Base-by-base conservation (phyloP, 108 stramenopile genomes). In the Tribonema minus region DNA sequence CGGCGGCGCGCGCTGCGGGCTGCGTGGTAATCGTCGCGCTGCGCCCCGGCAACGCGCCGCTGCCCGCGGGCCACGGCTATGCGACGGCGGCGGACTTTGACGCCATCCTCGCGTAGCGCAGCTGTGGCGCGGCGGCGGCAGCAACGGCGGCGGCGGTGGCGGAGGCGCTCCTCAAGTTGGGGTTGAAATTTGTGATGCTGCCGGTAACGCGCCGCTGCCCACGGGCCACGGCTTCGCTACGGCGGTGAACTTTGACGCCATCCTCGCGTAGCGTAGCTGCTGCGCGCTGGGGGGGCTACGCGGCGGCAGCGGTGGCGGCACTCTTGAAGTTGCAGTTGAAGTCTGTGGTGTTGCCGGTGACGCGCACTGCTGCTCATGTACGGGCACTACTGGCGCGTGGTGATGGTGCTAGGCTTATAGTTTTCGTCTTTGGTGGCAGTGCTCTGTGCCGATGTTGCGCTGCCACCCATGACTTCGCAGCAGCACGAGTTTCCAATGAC, bases 251-350 rank as follows among this genome's bases (percentile, higher is more conserved):
- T 74, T 64, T 20, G 66, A 95, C 64, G 88, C 87, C 0, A 87
- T 92, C 2, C 27, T 26, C 20, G 89, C 92, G 0, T 75, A 79
- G 3, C 85, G 93, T 20, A 73, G 95, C 26, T 80, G 92, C 28
- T 95, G 95, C 82, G 86, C 90, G 7, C 93, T 91, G 71, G n/a
- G n/a, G n/a, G n/a, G n/a, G n/a, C n/a, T n/a, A n/a, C n/a, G 96
- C 94, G 78, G 67, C 84, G 23, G 87, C 90, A 39, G 91, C 70
- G 5, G 96, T 95, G 72, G 83, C 93, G 5, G 68, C 72, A 37
- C 92, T 94, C 5, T 93, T 94, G 1, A 92, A 2, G 86, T 95
- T 3, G 64, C 75, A 40, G 77, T 86, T 37, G 79, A 91, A 36
- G 86, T 95, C 75, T 86, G 88, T 1, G 86, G 91, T 6, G 82